Evolutionary conservation across 768 basidiomycete genomes (phyloP), one percentile per base, ranked within the genome.

Genomic region (Pholiota molesta): DNA sequence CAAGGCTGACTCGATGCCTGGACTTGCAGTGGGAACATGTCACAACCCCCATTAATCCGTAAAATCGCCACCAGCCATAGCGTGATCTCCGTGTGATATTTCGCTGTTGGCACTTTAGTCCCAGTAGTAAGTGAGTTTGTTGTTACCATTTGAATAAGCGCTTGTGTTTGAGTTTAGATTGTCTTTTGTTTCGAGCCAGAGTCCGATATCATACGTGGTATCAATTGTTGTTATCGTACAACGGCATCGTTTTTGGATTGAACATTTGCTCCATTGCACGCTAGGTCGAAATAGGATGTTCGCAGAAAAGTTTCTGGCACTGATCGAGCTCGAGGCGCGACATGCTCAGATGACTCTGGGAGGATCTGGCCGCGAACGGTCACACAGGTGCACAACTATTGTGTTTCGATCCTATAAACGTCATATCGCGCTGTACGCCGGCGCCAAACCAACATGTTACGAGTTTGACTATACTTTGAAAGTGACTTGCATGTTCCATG

Each of bases 21-120:
- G 35, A 37, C 47, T 19, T 49, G 19, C 47, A 49, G 47, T 26
- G 47, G 47, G 47, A 49, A 55, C 23, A 53, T 53, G 29, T n/a
- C 19, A 47, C 49, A 51, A 35, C 35, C 26, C 57, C 57, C 45
- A 44, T 57, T 57, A 57, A 42, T 57, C 55, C 55, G 55, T 40
- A 44, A 57, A 57, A 45, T 57, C 39, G 42, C 55, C 55, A 57
- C 28, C 55, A 9, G 39, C 55, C 55, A 45, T 40, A 40, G 55
- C 39, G 23, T 57, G 37, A 56, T 37, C 21, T 49, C 55, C 55
- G 55, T 57, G 42, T 57, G 39, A 55, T 55, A 14, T 21, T 14
- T 26, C 13, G n/a, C 47, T 49, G n/a, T 13, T 19, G n/a, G 19
- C 47, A 21, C 7, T 19, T 26, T 19, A 2, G 19, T 21, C 7